These are phyloP conservation scores for Blastobotrys attinorum DNA, from an alignment of 805 yeast species.

Conservation along the genomic window DNA sequence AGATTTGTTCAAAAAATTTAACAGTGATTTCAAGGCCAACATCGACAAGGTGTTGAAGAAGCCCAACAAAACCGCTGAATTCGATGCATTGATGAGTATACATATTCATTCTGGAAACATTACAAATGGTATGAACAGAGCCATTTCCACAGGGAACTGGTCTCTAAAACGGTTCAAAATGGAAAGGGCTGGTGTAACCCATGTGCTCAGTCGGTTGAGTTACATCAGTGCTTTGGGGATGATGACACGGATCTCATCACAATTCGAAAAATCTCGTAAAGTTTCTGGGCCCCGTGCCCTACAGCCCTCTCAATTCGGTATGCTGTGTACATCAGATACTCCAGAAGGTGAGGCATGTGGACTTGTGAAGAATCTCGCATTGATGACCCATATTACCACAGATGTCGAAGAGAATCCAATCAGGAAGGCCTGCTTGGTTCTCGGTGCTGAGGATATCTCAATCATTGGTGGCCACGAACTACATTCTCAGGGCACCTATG, in stretches of 20 bases:
- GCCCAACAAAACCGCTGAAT: constrained; percentile 90
- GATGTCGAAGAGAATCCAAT: constrained; percentile 95
- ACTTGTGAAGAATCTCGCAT: constrained; percentile 88
- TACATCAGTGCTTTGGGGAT: constrained; percentile 94
- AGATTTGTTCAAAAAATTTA: constrained; percentile 94
- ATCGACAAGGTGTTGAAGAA: constrained; percentile 90
- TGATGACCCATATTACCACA: constrained; percentile 98
- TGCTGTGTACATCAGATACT: constrained; percentile 97
- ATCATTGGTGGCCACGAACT: constrained; percentile 75
- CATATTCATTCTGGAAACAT: constrained; percentile 89
- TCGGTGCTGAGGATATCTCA: constrained; percentile 86
- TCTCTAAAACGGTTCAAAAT: constrained; percentile 96
- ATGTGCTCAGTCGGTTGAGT: constrained; percentile 82
- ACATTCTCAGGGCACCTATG: constrained; percentile 69
- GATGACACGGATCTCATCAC: constrained; percentile 99
- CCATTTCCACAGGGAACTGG: constrained; percentile 99
- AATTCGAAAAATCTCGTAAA: constrained; percentile 94
- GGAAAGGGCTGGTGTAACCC: constrained; percentile 99
- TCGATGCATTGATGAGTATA: constrained; percentile 84
- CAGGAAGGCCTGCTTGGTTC: constrained; percentile 58
- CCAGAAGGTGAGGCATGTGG: constrained; percentile 99
- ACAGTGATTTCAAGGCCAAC: constrained; percentile 87
- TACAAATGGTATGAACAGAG: constrained; percentile 89
- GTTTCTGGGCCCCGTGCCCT: constrained; percentile 98
- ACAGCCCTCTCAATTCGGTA: constrained; percentile 98